phyloP scores from a whole-genome alignment of 768 basidiomycete genomes.

The Boletus rubescentipes region DNA sequence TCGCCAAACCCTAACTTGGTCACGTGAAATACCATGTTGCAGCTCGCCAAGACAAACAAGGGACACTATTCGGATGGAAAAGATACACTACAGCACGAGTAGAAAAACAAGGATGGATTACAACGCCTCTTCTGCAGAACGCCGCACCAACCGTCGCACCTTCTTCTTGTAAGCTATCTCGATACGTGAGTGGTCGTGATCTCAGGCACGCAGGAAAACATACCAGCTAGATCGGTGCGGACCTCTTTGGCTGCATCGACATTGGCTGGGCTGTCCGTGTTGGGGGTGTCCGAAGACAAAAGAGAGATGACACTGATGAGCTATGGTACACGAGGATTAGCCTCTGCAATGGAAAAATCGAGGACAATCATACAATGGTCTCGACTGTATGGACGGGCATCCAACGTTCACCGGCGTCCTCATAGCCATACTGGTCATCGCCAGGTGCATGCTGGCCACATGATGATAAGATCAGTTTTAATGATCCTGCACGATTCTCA shows the following conservation, averaged over 20 bases:
- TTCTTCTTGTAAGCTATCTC: slow-evolving; percentile 88
- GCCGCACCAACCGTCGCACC: slow-evolving; percentile 83
- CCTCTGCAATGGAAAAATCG: not conserved
- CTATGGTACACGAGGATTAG: slow-evolving; percentile 41
- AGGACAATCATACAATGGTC: slow-evolving; percentile 69
- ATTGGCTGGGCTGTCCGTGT: slow-evolving; percentile 92
- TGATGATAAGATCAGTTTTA: slow-evolving; percentile 4
- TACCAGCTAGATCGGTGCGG: slow-evolving; percentile 61
- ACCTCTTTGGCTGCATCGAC: slow-evolving; percentile 94
- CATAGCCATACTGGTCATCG: slow-evolving; percentile 95
- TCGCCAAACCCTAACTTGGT: not conserved
- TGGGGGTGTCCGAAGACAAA: slow-evolving; percentile 87
- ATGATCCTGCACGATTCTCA: slow-evolving; percentile 32
- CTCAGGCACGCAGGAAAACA: slow-evolving; percentile 18
- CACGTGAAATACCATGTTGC: slow-evolving; percentile 20
- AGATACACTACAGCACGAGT: slow-evolving; percentile 17
- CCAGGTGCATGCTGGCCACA: slow-evolving; percentile 81
- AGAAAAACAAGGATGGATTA: slow-evolving; percentile 42
- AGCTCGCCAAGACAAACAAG: not conserved
- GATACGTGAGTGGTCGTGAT: slow-evolving; percentile 11
- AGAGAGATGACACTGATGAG: slow-evolving; percentile 96
- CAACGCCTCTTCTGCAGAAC: slow-evolving; percentile 86
- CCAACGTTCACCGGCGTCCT: slow-evolving; percentile 97
- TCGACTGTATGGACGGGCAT: slow-evolving; percentile 96
- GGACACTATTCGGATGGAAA: slow-evolving; percentile 8